Evolutionary conservation across 805 yeast species (phyloP).

Genomic region (Starmerella sirachaensis): DNA sequence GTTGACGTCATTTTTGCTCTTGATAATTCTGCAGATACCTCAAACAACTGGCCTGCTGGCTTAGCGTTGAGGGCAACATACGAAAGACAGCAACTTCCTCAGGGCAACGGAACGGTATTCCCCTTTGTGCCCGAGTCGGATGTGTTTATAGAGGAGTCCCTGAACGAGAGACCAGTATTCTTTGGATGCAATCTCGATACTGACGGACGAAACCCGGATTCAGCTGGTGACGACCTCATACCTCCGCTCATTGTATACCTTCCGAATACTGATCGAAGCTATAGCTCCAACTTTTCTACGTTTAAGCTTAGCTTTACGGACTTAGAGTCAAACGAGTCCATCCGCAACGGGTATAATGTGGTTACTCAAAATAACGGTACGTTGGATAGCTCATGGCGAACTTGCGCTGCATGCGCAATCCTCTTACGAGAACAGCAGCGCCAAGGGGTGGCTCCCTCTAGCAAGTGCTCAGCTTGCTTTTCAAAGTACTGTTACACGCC

Average conservation of each 20-base stretch:
- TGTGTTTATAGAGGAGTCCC: constrained; percentile 40
- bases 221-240: constrained; percentile 29
- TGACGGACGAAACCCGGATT: constrained; percentile 28
- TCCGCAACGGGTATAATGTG: constrained; percentile 59
- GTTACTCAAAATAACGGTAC: constrained; percentile 51
- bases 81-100: constrained; percentile 18
- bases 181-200: constrained; percentile 63
- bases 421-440: constrained; percentile 64
- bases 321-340: constrained; percentile 43
- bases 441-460: constrained; percentile 41
- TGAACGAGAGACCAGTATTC: constrained; percentile 44
- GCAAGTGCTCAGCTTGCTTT: constrained; percentile 59
- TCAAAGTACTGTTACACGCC: constrained; percentile 48
- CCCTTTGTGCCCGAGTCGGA: constrained; percentile 21
- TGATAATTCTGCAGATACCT: constrained; percentile 29
- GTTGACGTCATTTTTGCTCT: constrained; percentile 52
- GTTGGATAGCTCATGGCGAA: constrained; percentile 48
- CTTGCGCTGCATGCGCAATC: constrained; percentile 69
- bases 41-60: constrained; percentile 29
- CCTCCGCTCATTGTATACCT: constrained; percentile 61
- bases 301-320: constrained; percentile 47
- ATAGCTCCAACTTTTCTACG: constrained; percentile 53
- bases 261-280: constrained; percentile 54
- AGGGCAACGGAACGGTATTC: constrained; percentile 15
- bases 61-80: constrained; percentile 22